Conservation (phyloP, 768 basidiomycete species). For the Naganishia randhawae region DNA sequence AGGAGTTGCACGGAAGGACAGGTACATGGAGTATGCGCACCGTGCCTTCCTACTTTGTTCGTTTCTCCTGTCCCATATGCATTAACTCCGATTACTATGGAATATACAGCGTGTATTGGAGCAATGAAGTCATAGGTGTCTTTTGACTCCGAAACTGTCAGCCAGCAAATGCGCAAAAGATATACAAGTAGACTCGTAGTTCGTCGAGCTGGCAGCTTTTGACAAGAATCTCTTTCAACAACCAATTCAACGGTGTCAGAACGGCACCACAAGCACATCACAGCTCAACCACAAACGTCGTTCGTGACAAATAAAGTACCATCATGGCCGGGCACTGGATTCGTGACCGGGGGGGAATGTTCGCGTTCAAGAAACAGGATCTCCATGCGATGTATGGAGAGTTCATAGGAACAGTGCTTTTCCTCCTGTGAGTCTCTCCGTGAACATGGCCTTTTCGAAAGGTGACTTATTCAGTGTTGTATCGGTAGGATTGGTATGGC, state of each 20-base stretch:
- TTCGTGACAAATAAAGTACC: not conserved
- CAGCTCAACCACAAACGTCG: not conserved
- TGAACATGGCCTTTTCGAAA: not conserved
- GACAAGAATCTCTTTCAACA: not conserved
- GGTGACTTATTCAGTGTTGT: not conserved
- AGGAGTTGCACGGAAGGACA: too few relatives aligned
- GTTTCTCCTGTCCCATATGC: not conserved
- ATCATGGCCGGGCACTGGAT: conserved; percentile 18
- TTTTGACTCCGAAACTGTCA: not conserved
- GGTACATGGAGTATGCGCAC: too few relatives aligned
- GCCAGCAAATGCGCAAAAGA: not conserved
- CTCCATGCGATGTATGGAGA: conserved; percentile 41
- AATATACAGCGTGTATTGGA: not conserved
- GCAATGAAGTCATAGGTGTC: conserved; percentile 14
- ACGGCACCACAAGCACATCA: not conserved
- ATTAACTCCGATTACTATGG: not conserved
- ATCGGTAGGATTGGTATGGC: conserved; percentile 28
- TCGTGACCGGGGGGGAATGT: not conserved
- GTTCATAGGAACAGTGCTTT: conserved; percentile 42
- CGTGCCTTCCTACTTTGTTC: too few relatives aligned
- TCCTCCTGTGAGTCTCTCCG: conserved; percentile 43
- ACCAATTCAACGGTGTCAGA: not conserved
- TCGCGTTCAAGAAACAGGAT: conserved; percentile 24
- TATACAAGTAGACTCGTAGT: not conserved
- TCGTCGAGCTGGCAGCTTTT: not conserved